A percentile compares a stretch with the other conserved stretches of the same genome.
Evolutionary conservation across 2,329 filamentous ascomycete species (phyloP).

Genomic region (Trichoderma sp.): DNA sequence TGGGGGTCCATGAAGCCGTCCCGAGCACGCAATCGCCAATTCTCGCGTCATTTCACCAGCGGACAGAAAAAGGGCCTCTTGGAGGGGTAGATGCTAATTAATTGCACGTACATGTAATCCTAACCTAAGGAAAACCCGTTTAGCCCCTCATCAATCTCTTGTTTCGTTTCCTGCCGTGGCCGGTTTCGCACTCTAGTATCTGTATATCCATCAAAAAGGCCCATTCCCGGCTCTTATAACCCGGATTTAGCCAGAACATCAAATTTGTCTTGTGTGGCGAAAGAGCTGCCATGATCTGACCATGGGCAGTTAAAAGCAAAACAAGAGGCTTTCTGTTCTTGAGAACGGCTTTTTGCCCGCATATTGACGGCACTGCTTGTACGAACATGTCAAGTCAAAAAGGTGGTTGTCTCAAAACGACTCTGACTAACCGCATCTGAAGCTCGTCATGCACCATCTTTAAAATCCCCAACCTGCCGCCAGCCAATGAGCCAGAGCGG

Average conservation of each 20-base stretch:
- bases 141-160: background rate
- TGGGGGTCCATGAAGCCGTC: constrained; percentile 6
- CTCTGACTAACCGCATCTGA: background rate
- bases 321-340: background rate
- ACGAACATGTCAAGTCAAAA: background rate
- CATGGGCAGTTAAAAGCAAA: background rate
- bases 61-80: background rate
- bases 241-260: background rate
- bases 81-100: background rate
- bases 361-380: background rate
- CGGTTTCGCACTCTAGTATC: background rate
- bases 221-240: background rate
- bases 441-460: background rate
- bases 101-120: background rate
- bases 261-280: background rate
- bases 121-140: background rate
- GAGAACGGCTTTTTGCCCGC: background rate
- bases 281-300: background rate
- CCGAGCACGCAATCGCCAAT: constrained; percentile 17
- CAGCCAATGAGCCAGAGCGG: background rate
- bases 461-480: background rate
- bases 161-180: background rate
- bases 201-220: background rate
- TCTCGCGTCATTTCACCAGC: constrained; percentile 16
- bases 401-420: background rate